Evolutionary conservation across 352 stramenopile genomes (phyloP).

Genomic region (Aphanomyces invadans): DNA sequence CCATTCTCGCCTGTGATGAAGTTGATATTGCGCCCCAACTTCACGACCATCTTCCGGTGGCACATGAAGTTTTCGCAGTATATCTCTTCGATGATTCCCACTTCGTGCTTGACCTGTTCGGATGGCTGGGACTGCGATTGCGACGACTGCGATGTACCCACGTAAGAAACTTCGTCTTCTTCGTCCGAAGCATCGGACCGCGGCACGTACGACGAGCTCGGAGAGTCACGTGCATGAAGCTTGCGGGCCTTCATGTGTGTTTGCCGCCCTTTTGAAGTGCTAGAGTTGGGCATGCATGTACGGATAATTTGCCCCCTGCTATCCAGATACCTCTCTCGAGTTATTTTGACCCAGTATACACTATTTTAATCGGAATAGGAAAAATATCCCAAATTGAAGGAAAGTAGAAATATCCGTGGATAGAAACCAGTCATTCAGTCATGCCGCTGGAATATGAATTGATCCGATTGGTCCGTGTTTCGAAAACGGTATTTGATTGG

Average conservation of each 20-base stretch:
- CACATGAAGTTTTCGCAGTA: slow-evolving; percentile 99
- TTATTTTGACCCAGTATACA: no score
- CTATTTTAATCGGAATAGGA: neutral
- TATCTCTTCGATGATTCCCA: slow-evolving; percentile 92
- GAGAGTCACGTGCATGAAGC: neutral
- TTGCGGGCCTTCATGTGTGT: slow-evolving; percentile 13
- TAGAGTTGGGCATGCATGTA: neutral
- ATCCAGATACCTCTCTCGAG: no score
- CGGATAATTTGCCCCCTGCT: slow-evolving; percentile 6
- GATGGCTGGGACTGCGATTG: neutral
- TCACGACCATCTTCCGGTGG: slow-evolving; percentile 88
- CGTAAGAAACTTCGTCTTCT: neutral
- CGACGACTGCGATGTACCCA: neutral
- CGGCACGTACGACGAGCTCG: neutral
- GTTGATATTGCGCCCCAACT: slow-evolving; percentile 75
- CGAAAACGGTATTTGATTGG: no score
- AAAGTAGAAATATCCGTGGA: neutral
- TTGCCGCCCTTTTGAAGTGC: neutral
- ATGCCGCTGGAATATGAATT: no score
- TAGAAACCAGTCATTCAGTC: no score
- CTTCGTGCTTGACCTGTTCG: slow-evolving; percentile 45
- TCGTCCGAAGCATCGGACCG: neutral
- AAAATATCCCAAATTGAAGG: neutral
- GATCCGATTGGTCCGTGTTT: no score
- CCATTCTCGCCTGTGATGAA: slow-evolving; percentile 91